A percentile compares a stretch with the other conserved stretches of the same genome.
Evolutionary conservation across 768 basidiomycete species (phyloP).

Genomic region (Podaxis sp.): DNA sequence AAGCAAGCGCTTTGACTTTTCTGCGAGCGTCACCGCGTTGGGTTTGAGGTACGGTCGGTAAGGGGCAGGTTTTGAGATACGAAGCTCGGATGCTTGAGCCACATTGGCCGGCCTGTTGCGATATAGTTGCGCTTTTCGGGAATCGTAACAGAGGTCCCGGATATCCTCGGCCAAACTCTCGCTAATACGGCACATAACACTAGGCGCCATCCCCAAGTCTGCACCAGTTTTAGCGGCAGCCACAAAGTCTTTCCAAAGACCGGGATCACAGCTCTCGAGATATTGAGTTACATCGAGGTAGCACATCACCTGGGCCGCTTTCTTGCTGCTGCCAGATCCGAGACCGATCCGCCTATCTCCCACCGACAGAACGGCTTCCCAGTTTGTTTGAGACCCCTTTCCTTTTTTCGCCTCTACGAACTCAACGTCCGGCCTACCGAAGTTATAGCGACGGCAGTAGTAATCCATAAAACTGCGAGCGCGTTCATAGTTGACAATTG

Average conservation of each 20-base stretch:
- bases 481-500: slow-evolving; percentile 62
- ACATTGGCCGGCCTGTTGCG: slow-evolving; percentile 52
- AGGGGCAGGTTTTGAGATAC: background rate
- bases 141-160: slow-evolving; percentile 65
- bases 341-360: slow-evolving; percentile 81
- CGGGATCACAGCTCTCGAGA: slow-evolving; percentile 79
- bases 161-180: slow-evolving; percentile 67
- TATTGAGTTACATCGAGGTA: slow-evolving; percentile 89
- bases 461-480: slow-evolving; percentile 94
- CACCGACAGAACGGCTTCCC: slow-evolving; percentile 79
- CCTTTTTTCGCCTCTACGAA: slow-evolving; percentile 37
- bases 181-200: slow-evolving; percentile 65
- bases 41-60: slow-evolving; percentile 12
- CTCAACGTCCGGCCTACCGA: slow-evolving; percentile 70
- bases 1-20: slow-evolving; percentile 60
- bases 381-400: slow-evolving; percentile 32
- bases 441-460: slow-evolving; percentile 80
- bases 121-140: slow-evolving; percentile 65
- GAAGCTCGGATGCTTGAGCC: slow-evolving; percentile 1
- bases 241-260: slow-evolving; percentile 74
- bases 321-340: slow-evolving; percentile 69
- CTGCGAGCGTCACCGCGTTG: slow-evolving; percentile 21
- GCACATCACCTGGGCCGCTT: slow-evolving; percentile 65
- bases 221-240: slow-evolving; percentile 61
- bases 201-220: slow-evolving; percentile 71